Conservation (phyloP, 768 basidiomycete species). For the Chalciporus piperatus region DNA sequence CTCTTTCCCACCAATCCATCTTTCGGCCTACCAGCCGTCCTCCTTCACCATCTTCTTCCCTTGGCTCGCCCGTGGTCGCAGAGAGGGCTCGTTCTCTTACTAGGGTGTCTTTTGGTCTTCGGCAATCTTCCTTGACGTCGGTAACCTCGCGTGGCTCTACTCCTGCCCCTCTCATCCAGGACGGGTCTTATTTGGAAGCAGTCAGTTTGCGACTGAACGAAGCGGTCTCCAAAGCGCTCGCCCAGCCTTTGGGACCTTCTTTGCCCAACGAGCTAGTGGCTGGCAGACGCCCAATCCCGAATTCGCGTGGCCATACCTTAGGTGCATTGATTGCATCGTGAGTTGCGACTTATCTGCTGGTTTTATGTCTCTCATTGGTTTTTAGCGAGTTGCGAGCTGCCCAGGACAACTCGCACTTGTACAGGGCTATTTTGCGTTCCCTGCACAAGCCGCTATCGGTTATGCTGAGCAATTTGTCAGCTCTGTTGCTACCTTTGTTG, state of each 20-base stretch:
- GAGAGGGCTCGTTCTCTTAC: constrained; percentile 54
- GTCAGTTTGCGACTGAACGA: constrained; percentile 77
- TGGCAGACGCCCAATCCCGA: constrained; percentile 72
- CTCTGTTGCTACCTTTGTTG: constrained; percentile 62
- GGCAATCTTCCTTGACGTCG: constrained; percentile 45
- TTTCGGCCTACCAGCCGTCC: constrained; percentile 64
- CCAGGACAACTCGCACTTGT: constrained; percentile 59
- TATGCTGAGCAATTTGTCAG: constrained; percentile 65
- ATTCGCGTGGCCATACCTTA: constrained; percentile 64
- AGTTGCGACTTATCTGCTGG: constrained; percentile 29
- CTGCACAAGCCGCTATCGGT: constrained; percentile 78
- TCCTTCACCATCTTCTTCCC: constrained; percentile 47
- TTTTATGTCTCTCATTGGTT: constrained; percentile 12
- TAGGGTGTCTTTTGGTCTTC: constrained; percentile 60
- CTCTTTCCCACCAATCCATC: constrained; percentile 65
- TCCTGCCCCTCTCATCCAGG: constrained; percentile 56
- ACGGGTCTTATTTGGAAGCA: constrained; percentile 77
- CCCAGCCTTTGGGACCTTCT: constrained; percentile 58
- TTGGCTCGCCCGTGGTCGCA: constrained; percentile 36
- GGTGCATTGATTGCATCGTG: constrained; percentile 71
- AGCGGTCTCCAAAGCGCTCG: constrained; percentile 73
- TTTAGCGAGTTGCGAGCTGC: constrained; percentile 67
- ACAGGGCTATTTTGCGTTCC: constrained; percentile 67
- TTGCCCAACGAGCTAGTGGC: constrained; percentile 50
- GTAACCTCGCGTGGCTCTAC: constrained; percentile 27